Evolutionary conservation across 352 stramenopile genomes (phyloP).

Genomic region (Phytopythium aichiense): DNA sequence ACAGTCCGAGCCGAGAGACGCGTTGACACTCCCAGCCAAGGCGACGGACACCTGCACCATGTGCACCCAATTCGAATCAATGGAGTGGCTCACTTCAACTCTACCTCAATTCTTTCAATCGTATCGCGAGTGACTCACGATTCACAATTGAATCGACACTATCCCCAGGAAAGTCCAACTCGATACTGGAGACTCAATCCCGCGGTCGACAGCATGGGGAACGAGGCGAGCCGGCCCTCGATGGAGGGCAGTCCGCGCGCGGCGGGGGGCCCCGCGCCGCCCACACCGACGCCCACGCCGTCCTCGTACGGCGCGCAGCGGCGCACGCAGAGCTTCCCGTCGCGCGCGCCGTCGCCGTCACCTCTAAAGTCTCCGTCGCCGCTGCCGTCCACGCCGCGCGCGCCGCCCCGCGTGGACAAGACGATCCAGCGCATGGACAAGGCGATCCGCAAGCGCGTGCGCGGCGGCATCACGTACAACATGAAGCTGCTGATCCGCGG

Average conservation of each 20-base stretch:
- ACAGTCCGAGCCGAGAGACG: not conserved
- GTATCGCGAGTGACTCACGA: no score
- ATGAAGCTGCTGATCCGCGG: slow-evolving; percentile 90
- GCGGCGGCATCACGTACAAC: slow-evolving; percentile 86
- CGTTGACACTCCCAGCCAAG: not conserved
- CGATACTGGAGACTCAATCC: no score
- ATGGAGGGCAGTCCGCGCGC: slow-evolving; percentile 10
- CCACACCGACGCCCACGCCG: slow-evolving; percentile 18
- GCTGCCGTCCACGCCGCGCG: not conserved
- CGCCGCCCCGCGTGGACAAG: slow-evolving; percentile 29
- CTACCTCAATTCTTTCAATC: no score
- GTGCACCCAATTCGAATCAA: no score
- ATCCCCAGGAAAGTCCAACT: no score
- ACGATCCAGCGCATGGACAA: slow-evolving; percentile 84
- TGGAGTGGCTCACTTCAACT: no score
- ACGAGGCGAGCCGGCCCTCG: slow-evolving; percentile 43
- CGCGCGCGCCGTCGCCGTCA: slow-evolving; percentile 16
- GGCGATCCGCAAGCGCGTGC: slow-evolving; percentile 72
- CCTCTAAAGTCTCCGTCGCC: slow-evolving; percentile 6
- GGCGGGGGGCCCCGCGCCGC: slow-evolving; percentile 17
- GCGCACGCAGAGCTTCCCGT: slow-evolving; percentile 43
- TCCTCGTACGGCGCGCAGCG: slow-evolving; percentile 10
- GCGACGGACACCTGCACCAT: no score
- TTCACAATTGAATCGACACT: no score
- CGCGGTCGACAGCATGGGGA: slow-evolving; percentile 29